Evolutionary conservation across 495 filamentous ascomycete species (phyloP).

Genomic region (Aspergillus indologenus): DNA sequence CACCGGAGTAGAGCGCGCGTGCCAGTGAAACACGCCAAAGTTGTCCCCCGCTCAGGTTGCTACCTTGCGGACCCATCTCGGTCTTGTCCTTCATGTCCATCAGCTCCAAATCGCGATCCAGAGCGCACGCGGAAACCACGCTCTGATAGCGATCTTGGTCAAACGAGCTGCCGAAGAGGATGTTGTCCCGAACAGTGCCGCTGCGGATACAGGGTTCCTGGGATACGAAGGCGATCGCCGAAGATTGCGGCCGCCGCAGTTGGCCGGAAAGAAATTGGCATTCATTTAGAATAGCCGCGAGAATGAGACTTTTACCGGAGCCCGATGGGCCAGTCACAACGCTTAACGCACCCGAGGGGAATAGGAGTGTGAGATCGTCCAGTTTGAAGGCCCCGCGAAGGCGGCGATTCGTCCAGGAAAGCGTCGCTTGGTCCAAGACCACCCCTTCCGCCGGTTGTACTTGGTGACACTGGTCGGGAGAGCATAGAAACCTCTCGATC

Average conservation of each 20-base stretch:
- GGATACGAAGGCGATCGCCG: slow-evolving; percentile 58
- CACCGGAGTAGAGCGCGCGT: slow-evolving; percentile 67
- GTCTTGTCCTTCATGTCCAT: slow-evolving; percentile 64
- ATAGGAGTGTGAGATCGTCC: slow-evolving; percentile 55
- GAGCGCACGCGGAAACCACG: slow-evolving; percentile 61
- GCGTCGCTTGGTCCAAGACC: slow-evolving; percentile 35
- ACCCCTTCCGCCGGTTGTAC: slow-evolving; percentile 36
- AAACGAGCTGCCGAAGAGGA: slow-evolving; percentile 60
- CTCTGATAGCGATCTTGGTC: slow-evolving; percentile 56
- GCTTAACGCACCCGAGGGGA: slow-evolving; percentile 63
- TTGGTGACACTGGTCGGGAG: slow-evolving; percentile 52
- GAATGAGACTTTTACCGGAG: slow-evolving; percentile 55
- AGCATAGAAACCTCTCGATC: slow-evolving; percentile 60
- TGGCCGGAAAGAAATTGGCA: slow-evolving; percentile 37
- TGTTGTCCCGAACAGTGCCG: slow-evolving; percentile 66
- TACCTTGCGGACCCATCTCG: slow-evolving; percentile 68
- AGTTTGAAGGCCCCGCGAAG: slow-evolving; percentile 25
- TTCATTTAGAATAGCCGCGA: slow-evolving; percentile 55
- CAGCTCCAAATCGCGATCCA: slow-evolving; percentile 65
- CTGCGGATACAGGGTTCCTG: slow-evolving; percentile 78
- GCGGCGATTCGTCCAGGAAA: slow-evolving; percentile 49
- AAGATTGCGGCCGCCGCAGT: slow-evolving; percentile 32
- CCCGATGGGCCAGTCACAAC: slow-evolving; percentile 48
- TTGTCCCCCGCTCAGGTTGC: slow-evolving; percentile 72
- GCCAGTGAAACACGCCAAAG: slow-evolving; percentile 71